Base-by-base conservation (phyloP, 2,329 filamentous ascomycete species). In the Leptographium wingfieldii region DNA sequence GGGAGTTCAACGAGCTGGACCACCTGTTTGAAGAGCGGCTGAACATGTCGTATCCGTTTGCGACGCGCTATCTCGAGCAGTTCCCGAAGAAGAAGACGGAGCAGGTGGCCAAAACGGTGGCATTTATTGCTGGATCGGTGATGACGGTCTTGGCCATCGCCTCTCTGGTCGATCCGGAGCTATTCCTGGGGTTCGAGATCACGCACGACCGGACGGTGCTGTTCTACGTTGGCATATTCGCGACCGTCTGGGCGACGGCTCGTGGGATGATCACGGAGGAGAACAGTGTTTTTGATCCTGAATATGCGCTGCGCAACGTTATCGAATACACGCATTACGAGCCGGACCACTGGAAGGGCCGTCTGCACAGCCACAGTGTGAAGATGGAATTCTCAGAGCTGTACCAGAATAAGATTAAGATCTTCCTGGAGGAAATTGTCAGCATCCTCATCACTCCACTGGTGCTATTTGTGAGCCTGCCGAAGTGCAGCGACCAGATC, bases 81-180 rank as follows among this genome's bases (percentile, higher is more conserved):
- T 99, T 99, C 63, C 94, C 94, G 0, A 97, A 97, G 71, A 86
- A 92, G 69, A 95, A 96, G 73, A 94, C 86, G 0, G 87, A 94
- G 63, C 91, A 95, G 66, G 70, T 92, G 43, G 88, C 88, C 12
- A 83, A 87, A 49, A 95, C 95, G 55, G 80, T 96, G 35, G 86
- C 91, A 1, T 96, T 99, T 67, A 81, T 97, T 63, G 82, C 89
- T 10, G 92, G 94, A 7, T 90, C 92, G 0, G 79, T 97, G 43
- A 87, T 90, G 4, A 91, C 90, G 3, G 88, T 99, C 4, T 79
- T 99, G 35, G 88, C 88, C 5, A 77, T 95, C 22, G 87, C 88
- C 2, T 91, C 92, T 0, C 74, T 97, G n/a, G 78, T 94, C 29
- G 92, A 97, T 67, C 88, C 91, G 0, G 92, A 99, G 67, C 78